Conservation (phyloP, 2,329 filamentous ascomycete species). For the Periconia sp. region DNA sequence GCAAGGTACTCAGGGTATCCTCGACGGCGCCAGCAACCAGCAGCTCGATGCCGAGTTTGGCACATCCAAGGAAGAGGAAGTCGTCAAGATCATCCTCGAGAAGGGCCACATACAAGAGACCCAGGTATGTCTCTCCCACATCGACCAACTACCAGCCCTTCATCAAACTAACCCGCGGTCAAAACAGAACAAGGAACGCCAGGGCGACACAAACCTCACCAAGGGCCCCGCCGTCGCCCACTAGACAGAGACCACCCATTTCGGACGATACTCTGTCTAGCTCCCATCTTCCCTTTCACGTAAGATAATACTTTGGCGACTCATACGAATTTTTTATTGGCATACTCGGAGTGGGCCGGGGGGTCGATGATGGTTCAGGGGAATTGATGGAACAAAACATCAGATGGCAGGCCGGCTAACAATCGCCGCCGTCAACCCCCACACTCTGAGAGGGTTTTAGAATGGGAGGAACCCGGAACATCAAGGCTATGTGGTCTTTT, state of each 20-base stretch:
- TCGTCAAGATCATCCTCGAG: slow-evolving; percentile 79
- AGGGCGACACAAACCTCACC: slow-evolving; percentile 47
- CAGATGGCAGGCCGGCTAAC: too few relatives aligned
- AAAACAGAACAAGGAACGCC: slow-evolving; percentile 42
- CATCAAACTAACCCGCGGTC: slow-evolving; percentile 6
- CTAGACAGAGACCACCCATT: slow-evolving; percentile 16
- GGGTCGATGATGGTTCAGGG: too few relatives aligned
- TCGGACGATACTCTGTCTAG: neutral
- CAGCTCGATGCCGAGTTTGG: slow-evolving; percentile 85
- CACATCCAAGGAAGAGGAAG: slow-evolving; percentile 75
- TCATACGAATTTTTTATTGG: neutral
- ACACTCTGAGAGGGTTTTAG: too few relatives aligned
- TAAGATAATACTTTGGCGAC: neutral
- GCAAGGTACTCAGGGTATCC: slow-evolving; percentile 80
- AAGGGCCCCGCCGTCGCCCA: slow-evolving; percentile 38
- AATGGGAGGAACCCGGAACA: too few relatives aligned
- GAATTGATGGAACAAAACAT: too few relatives aligned
- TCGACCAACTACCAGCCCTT: neutral
- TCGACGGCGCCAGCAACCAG: slow-evolving; percentile 74
- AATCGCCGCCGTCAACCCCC: too few relatives aligned
- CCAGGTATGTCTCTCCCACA: slow-evolving; percentile 20
- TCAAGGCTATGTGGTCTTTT: too few relatives aligned
- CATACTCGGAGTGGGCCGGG: neutral
- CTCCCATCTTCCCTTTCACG: neutral
- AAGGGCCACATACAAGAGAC: slow-evolving; percentile 57